Conservation (phyloP, 176 grass and related monocot species). For the Musa beccarii region DNA sequence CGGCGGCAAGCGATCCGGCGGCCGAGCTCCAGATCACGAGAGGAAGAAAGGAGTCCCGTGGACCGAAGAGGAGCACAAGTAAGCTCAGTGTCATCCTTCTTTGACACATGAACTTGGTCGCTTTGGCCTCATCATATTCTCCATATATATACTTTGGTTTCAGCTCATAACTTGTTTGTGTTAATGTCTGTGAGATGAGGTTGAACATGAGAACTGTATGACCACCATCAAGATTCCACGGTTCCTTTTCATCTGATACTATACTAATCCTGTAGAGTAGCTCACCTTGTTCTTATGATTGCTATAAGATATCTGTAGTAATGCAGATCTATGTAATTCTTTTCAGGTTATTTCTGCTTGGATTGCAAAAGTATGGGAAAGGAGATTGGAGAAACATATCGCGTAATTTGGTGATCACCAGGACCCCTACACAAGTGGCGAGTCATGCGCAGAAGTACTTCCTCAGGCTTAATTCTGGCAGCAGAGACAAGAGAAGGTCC, state of each 20-base stretch:
- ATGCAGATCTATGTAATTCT: neutral
- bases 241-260: too few relatives aligned
- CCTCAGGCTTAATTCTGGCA: conserved; percentile 66
- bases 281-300: too few relatives aligned
- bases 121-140: neutral
- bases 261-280: too few relatives aligned
- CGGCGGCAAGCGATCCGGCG: conserved; percentile 34
- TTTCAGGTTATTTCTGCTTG: conserved; percentile 65
- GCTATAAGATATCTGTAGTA: neutral
- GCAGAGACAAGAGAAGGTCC: conserved; percentile 83
- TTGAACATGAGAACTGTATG: conserved; percentile 1
- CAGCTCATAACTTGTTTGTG: neutral
- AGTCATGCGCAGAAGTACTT: conserved; percentile 94
- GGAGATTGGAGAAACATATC: conserved; percentile 97
- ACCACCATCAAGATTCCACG: neutral
- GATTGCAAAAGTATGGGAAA: conserved; percentile 69
- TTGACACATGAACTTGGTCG: too few relatives aligned
- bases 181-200: neutral
- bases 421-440: conserved; percentile 86
- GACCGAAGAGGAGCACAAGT: conserved; percentile 96
- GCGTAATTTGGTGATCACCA: conserved; percentile 55
- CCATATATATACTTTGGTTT: neutral
- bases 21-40: conserved; percentile 59
- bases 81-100: conserved; percentile 4
- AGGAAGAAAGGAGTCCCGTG: conserved; percentile 94